These are phyloP conservation scores for Suillus americanus DNA, from an alignment of 768 basidiomycete genomes.

Conservation along the genomic window DNA sequence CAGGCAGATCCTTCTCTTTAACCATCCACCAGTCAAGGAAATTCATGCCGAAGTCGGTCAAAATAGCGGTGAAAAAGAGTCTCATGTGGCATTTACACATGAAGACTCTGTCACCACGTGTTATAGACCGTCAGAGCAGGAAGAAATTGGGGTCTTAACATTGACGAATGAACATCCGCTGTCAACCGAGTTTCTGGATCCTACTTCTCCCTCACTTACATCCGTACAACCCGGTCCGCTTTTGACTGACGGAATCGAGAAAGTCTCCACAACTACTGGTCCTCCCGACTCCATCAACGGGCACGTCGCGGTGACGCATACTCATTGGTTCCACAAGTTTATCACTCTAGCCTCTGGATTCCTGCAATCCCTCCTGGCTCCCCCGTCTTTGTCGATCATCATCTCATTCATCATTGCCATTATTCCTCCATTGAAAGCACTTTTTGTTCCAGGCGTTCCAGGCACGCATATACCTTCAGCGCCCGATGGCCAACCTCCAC, in stretches of 20 bases:
- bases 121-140: neutral
- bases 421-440: constrained; percentile 54
- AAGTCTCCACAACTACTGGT: too few species aligned
- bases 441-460: constrained; percentile 50
- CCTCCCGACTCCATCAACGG: neutral
- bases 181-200: neutral
- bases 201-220: neutral
- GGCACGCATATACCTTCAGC: constrained; percentile 46
- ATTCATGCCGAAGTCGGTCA: neutral
- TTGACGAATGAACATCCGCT: neutral
- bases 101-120: neutral
- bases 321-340: constrained; percentile 5
- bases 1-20: neutral
- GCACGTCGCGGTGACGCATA: neutral
- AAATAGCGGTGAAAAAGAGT: neutral
- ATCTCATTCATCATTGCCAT: constrained; percentile 56
- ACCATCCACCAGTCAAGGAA: neutral
- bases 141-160: neutral
- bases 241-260: neutral
- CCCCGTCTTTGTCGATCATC: constrained; percentile 54
- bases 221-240: neutral
- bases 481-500: constrained; percentile 68
- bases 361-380: constrained; percentile 41
- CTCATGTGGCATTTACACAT: neutral
- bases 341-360: constrained; percentile 14